These are phyloP conservation scores for Fomitopsis palustris DNA, from an alignment of 1,284 basidiomycete genomes.

Conservation along the genomic window DNA sequence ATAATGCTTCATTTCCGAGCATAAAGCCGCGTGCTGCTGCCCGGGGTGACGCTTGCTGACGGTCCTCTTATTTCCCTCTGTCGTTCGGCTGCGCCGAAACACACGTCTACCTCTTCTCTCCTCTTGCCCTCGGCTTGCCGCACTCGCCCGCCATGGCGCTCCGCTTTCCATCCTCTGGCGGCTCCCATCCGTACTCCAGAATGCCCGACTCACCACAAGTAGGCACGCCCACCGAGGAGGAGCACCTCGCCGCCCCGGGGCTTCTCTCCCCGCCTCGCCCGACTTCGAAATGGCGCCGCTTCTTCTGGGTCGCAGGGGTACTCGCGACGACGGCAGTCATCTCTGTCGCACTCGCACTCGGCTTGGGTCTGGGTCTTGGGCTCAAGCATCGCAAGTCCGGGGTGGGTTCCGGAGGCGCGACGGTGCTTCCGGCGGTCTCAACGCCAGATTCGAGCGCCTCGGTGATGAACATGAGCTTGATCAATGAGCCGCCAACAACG, in stretches of 20 bases:
- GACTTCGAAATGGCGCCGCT: constrained; percentile 1
- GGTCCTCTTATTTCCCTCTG: not conserved
- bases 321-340: constrained; percentile 3
- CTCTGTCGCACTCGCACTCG: constrained; percentile 33
- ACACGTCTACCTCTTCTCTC: not conserved
- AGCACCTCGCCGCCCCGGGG: not conserved
- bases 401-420: constrained; percentile 3
- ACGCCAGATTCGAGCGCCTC: constrained; percentile 21
- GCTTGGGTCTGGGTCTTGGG: constrained; percentile 36
- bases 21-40: not conserved
- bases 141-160: not conserved
- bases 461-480: constrained; percentile 23
- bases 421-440: constrained; percentile 9
- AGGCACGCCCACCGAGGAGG: not conserved
- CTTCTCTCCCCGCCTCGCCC: not conserved
- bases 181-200: not conserved
- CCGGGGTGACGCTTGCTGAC: not conserved
- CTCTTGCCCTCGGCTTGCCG: not conserved
- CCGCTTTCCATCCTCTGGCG: not conserved
- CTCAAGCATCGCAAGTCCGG: constrained; percentile 17
- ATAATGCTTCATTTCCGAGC: not conserved
- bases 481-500: constrained; percentile 27
- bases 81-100: not conserved
- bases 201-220: not conserved
- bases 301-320: not conserved